These are phyloP conservation scores for Trebouxiophyceae sp. DNA, from an alignment of 163 green algal species.

Conservation along the genomic window DNA sequence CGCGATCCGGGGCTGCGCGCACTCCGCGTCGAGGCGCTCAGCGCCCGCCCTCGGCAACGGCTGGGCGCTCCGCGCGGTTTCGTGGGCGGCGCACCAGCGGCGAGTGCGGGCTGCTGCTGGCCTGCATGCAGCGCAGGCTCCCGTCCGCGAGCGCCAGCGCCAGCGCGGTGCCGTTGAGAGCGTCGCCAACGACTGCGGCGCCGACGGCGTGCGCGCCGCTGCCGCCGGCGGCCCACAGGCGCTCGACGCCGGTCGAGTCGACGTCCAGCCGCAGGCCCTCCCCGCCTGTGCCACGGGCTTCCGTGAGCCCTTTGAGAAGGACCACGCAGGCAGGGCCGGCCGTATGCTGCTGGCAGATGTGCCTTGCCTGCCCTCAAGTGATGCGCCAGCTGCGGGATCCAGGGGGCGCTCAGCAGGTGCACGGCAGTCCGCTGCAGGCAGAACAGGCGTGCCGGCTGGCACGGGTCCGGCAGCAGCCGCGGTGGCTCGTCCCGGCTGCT, in stretches of 20 bases:
- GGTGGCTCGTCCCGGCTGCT: too few species aligned
- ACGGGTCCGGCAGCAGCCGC: neutral
- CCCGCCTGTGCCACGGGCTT: too few species aligned
- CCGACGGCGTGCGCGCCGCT: neutral
- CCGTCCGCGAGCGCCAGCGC: neutral
- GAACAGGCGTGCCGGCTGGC: neutral
- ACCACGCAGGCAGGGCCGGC: too few species aligned
- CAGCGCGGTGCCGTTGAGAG: neutral
- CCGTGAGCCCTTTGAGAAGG: too few species aligned
- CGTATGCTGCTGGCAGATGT: too few species aligned
- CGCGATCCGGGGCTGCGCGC: too few species aligned
- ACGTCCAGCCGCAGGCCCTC: too few species aligned
- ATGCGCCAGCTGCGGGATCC: neutral
- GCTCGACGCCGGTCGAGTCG: neutral
- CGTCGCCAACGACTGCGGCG: neutral
- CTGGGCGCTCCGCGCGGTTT: too few species aligned
- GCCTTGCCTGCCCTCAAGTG: neutral
- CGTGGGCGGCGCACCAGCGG: too few species aligned
- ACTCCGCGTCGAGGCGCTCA: too few species aligned
- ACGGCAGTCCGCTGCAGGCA: neutral
- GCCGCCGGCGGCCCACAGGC: neutral
- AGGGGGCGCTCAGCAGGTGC: neutral
- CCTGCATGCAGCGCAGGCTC: neutral
- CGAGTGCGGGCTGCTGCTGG: too few species aligned
- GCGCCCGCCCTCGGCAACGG: too few species aligned